Conservation (phyloP, 306 rosid species). For the Cucumis cinereus region DNA sequence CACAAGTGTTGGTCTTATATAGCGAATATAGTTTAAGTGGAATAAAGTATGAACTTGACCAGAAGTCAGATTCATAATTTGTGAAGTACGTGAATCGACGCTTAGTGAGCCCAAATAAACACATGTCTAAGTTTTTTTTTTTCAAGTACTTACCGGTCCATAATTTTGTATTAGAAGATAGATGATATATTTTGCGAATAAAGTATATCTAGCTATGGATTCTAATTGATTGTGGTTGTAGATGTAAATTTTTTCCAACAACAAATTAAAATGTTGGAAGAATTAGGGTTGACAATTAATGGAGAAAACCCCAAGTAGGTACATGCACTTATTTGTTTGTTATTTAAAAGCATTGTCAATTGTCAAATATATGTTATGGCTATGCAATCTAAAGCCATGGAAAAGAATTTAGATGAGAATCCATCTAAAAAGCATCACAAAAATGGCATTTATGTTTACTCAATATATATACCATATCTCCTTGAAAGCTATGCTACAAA, state of each 20-base stretch:
- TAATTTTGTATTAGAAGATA: neutral
- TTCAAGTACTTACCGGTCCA: no score
- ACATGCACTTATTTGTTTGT: neutral
- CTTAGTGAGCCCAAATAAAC: no score
- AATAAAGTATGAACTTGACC: no score
- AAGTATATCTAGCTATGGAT: neutral
- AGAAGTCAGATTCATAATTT: no score
- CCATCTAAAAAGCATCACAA: neutral
- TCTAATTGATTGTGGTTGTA: neutral
- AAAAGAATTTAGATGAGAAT: neutral
- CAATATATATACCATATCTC: neutral
- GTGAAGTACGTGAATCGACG: no score
- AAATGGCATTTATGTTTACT: neutral
- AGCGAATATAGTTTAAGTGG: no score
- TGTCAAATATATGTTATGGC: neutral
- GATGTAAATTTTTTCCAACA: neutral
- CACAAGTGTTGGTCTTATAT: no score
- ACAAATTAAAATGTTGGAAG: neutral
- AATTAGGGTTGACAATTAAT: neutral
- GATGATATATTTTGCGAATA: neutral
- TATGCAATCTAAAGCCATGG: neutral
- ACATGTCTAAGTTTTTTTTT: no score
- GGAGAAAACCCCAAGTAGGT: neutral
- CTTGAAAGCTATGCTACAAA: neutral
- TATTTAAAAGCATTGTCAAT: neutral